Percentiles rank a stretch among this genome's conserved stretches.
These are phyloP conservation scores for Kwoniella sp. DNA, from an alignment of 768 basidiomycete genomes.

Conservation along the genomic window DNA sequence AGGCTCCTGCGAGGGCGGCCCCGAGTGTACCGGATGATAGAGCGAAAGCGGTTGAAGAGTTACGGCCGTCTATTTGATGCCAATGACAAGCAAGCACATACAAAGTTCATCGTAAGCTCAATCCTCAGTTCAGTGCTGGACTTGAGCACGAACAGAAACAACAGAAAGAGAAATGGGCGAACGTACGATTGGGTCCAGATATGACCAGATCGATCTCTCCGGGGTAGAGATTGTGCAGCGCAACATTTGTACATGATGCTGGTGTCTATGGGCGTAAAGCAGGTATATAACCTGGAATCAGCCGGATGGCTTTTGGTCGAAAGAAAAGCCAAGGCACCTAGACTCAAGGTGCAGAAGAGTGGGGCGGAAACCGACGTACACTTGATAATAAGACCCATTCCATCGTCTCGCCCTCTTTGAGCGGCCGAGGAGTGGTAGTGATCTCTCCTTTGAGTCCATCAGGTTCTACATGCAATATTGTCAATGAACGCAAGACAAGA, in stretches of 20 bases:
- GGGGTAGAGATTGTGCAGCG: constrained; percentile 82
- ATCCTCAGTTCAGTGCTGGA: too few species aligned
- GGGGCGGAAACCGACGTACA: constrained; percentile 43
- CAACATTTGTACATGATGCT: constrained; percentile 88
- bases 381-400: constrained; percentile 93
- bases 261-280: constrained; percentile 58
- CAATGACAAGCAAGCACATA: too few species aligned
- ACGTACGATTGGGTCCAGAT: constrained; percentile 53
- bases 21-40: constrained; percentile 92
- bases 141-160: neutral
- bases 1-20: constrained; percentile 73
- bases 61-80: constrained; percentile 50
- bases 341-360: neutral
- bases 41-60: constrained; percentile 72
- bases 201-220: constrained; percentile 81
- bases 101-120: too few species aligned
- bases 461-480: too few species aligned
- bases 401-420: constrained; percentile 74
- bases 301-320: too few species aligned
- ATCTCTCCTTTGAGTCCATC: constrained; percentile 64
- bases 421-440: constrained; percentile 64
- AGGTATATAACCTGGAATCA: too few species aligned
- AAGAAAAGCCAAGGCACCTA: too few species aligned
- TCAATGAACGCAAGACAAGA: too few species aligned
- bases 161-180: neutral